A percentile compares a stretch with the other conserved stretches of the same genome.
Conservation (phyloP, 2,329 filamentous ascomycete genomes). For the Fusarium sp. region DNA sequence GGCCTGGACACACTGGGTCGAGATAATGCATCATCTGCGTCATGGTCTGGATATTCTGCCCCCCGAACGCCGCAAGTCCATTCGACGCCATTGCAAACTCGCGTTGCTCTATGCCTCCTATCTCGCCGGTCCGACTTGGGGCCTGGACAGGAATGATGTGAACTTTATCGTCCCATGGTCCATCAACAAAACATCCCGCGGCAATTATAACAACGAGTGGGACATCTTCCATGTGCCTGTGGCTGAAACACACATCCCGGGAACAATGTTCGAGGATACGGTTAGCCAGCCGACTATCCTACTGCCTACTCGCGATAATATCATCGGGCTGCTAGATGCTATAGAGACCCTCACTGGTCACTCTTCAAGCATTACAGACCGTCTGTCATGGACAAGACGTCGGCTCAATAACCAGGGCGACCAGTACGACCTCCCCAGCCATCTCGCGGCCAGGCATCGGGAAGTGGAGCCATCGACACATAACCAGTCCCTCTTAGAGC, state of each 20-base stretch:
- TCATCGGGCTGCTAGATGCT: not conserved
- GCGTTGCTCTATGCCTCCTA: slow-evolving; percentile 3
- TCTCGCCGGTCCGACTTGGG: slow-evolving; percentile 1
- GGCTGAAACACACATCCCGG: slow-evolving; percentile 3
- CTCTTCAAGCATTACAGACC: not conserved
- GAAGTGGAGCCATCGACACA: not conserved
- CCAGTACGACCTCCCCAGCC: not conserved
- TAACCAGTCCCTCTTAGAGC: not conserved
- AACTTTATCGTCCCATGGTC: slow-evolving; percentile 9
- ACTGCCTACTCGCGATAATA: not conserved
- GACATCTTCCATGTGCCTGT: slow-evolving; percentile 8
- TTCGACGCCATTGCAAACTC: slow-evolving; percentile 3
- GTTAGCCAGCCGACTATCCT: slow-evolving; percentile 5
- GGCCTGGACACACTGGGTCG: slow-evolving; percentile 1
- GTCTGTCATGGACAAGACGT: slow-evolving; percentile 1
- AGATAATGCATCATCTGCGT: not conserved
- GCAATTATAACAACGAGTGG: not conserved
- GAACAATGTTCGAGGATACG: not conserved
- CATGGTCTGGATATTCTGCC: not conserved
- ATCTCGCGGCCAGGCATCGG: not conserved
- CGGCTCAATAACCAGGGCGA: not conserved
- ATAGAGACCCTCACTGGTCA: not conserved
- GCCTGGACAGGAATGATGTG: not conserved
- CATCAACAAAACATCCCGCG: not conserved
- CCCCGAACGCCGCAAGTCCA: not conserved